phyloP scores from a whole-genome alignment of 2,329 filamentous ascomycete genomes.

The Phialocephala subalpina region DNA sequence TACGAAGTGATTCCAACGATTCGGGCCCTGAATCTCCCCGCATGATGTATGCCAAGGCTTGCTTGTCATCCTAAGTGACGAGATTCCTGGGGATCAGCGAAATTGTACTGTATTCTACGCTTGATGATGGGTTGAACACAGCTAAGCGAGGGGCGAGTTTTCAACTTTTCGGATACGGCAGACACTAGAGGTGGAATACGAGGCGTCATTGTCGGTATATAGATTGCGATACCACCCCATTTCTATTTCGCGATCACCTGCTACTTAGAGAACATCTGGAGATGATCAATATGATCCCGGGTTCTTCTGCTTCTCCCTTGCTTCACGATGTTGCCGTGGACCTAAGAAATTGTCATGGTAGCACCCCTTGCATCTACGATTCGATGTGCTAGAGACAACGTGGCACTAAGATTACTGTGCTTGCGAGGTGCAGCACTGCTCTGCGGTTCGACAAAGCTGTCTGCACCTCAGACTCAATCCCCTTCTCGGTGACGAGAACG shows the following conservation, averaged over 20 bases:
- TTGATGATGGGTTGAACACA: not conserved
- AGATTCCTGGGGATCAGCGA: not conserved
- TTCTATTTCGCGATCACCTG: not conserved
- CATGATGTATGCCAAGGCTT: conserved; percentile 1
- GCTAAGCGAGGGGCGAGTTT: not conserved
- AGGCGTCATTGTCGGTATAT: not conserved
- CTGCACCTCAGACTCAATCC: not conserved
- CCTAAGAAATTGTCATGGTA: no score
- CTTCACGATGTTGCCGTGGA: no score
- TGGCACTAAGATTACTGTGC: no score
- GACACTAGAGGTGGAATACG: not conserved
- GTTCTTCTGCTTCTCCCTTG: not conserved
- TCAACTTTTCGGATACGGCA: not conserved
- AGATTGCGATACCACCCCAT: not conserved
- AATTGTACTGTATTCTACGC: not conserved
- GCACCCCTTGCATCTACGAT: no score
- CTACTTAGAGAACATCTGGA: not conserved
- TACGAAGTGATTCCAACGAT: conserved; percentile 4
- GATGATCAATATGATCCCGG: no score
- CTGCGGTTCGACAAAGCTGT: no score
- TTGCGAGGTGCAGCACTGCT: no score
- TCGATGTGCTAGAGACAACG: no score
- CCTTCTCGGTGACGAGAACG: not conserved
- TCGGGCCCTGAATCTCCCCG: not conserved
- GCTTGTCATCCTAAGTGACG: not conserved